Evolutionary conservation across 2,329 filamentous ascomycete species (phyloP), one percentile per base, ranked within the genome.

Genomic region (Fusarium nanum): DNA sequence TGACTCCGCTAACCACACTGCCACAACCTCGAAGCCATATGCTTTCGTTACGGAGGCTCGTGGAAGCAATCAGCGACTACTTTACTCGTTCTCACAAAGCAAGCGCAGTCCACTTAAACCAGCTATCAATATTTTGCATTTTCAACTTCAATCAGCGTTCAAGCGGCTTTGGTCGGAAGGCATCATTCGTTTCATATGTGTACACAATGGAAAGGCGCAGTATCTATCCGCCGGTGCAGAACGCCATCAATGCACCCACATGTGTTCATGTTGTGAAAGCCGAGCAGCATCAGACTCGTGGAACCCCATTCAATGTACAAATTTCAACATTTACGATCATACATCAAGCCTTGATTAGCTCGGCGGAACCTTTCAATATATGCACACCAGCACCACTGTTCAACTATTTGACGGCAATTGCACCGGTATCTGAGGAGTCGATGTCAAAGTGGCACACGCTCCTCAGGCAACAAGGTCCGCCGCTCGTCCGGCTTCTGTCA

Each of bases 181-280:
- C 30, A 18, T 11, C 25, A 18, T 22, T 25, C 22, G 23, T 53
- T 34, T 37, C 41, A 22, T 10, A 12, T 13, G 18, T 34, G 14
- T 44, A 60, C 20, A 18, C 23, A 37, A 45, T 56, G 48, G 60
- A 57, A 22, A n/a, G n/a, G 6, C 40, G 23, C 44, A 56, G 46
- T 41, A 54, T 32, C 28, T 63, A 32, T 40, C 44, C 34, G 40
- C n/a, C 34, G 14, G 34, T 44, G 32, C 41, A 59, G 47, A 41
- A 52, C 46, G 27, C 18, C 32, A 47, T 57, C 44, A 16, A 55
- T 56, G 45, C 37, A 49, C 23, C 53, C 49, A 42, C 46, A 41
- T 62, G 49, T 53, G 32, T 53, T 53, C 49, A 63, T 71, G 73
- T 14, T 53, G 62, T 74, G 56, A 30, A 46, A 57, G 27, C 64